Percentiles rank a stretch among this genome's conserved stretches.
phyloP scores from a whole-genome alignment of 2,329 filamentous ascomycete species.

The Cladophialophora exuberans region DNA sequence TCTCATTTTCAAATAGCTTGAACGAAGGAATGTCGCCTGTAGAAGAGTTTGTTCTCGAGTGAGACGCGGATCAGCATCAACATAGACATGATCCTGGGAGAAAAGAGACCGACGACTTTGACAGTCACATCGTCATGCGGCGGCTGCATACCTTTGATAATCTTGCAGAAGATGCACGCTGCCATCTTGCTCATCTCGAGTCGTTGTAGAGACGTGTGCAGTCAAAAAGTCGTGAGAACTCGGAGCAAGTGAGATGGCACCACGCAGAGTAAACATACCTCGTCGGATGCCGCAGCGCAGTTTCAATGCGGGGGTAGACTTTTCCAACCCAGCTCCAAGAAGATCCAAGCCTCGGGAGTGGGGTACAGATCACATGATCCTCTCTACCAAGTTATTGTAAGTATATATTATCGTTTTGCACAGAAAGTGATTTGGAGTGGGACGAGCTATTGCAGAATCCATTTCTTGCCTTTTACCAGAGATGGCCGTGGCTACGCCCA shows the following conservation, averaged over 20 bases:
- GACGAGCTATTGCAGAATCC: constrained; percentile 71
- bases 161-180: constrained; percentile 95
- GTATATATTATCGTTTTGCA: constrained; percentile 32
- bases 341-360: neutral
- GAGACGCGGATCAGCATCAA: neutral
- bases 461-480: constrained; percentile 82
- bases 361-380: constrained; percentile 14
- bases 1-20: constrained; percentile 94
- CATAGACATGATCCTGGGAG: neutral
- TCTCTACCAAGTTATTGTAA: neutral
- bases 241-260: too few relatives aligned
- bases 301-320: neutral
- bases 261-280: too few relatives aligned
- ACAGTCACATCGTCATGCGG: neutral
- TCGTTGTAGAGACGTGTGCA: neutral
- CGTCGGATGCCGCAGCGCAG: neutral
- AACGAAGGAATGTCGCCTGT: constrained; percentile 92
- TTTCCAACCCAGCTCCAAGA: too few relatives aligned
- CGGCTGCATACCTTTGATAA: constrained; percentile 76
- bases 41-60: neutral
- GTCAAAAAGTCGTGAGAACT: neutral
- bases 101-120: neutral
- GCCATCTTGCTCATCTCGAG: constrained; percentile 42
- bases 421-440: constrained; percentile 57
- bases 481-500: constrained; percentile 70